phyloP scores from a whole-genome alignment of 148 eudicot species.

The Gaultheria prostrata region DNA sequence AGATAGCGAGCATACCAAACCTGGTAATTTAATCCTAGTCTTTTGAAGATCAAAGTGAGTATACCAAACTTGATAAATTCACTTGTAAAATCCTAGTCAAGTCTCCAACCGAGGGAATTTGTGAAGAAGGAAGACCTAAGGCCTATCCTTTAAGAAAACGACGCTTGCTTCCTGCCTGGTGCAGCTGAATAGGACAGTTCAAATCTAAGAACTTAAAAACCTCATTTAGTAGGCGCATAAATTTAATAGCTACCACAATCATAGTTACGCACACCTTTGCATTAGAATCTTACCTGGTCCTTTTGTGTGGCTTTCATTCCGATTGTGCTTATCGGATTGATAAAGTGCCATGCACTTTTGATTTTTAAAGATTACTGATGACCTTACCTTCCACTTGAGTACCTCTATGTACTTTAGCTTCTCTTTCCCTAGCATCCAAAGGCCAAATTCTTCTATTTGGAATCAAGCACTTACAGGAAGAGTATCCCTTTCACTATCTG shows the following conservation, averaged over 20 bases:
- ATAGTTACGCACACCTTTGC: not conserved
- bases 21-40: too few relatives aligned
- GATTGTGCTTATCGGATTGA: not conserved
- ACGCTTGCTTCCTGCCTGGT: not conserved
- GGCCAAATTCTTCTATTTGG: not conserved
- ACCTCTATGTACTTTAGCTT: constrained; percentile 7
- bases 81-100: not conserved
- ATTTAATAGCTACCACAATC: not conserved
- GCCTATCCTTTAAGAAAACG: not conserved
- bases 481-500: not conserved
- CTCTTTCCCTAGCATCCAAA: not conserved
- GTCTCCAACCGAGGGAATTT: not conserved
- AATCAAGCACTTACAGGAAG: constrained; percentile 12
- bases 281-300: not conserved
- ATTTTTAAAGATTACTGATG: not conserved
- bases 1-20: not conserved
- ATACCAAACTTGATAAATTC: not conserved
- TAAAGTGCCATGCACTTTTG: constrained; percentile 2
- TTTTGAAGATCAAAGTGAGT: too few relatives aligned
- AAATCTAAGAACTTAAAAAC: not conserved
- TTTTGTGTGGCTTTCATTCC: not conserved
- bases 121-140: not conserved
- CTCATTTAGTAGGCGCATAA: not conserved
- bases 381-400: not conserved
- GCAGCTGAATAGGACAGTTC: not conserved